These are phyloP conservation scores for Lactifluus piperatus DNA, from an alignment of 768 basidiomycete genomes.

Conservation along the genomic window DNA sequence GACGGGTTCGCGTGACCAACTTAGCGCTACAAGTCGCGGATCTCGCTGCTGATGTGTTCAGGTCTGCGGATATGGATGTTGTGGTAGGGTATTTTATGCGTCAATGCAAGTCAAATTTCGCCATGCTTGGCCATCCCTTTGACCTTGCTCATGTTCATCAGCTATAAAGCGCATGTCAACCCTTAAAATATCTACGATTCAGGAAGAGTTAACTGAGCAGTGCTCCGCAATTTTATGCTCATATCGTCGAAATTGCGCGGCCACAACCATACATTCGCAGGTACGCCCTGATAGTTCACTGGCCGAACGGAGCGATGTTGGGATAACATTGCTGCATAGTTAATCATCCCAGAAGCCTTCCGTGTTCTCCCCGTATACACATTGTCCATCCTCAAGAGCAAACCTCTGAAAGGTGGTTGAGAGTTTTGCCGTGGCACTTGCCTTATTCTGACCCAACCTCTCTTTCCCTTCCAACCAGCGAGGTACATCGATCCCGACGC, in stretches of 20 bases:
- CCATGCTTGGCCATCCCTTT: not conserved
- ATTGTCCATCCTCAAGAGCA: conserved; percentile 77
- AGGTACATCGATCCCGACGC: conserved; percentile 90
- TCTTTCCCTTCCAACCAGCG: conserved; percentile 34
- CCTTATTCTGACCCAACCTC: not conserved
- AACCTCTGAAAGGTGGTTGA: conserved; percentile 78
- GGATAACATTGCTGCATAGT: conserved; percentile 35
- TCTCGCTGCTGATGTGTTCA: conserved; percentile 87
- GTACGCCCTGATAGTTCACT: conserved; percentile 33
- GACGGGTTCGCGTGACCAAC: conserved; percentile 81
- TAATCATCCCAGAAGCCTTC: conserved; percentile 93
- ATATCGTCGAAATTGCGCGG: conserved; percentile 84
- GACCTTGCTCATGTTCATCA: conserved; percentile 26
- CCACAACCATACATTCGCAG: conserved; percentile 68
- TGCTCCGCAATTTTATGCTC: conserved; percentile 76
- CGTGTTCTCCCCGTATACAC: conserved; percentile 76
- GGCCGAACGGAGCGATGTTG: not conserved
- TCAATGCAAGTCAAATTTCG: conserved; percentile 46
- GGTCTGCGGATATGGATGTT: conserved; percentile 85
- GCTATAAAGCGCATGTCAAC: conserved; percentile 58
- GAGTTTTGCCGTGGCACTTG: not conserved
- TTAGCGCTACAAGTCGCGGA: conserved; percentile 73
- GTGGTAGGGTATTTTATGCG: conserved; percentile 66
- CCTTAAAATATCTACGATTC: conserved; percentile 60
- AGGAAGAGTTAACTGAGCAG: conserved; percentile 77